Percentiles rank a stretch among this genome's conserved stretches.
phyloP scores from a whole-genome alignment of 225 moss, liverwort and hornwort species.

The Ulota crispa region DNA sequence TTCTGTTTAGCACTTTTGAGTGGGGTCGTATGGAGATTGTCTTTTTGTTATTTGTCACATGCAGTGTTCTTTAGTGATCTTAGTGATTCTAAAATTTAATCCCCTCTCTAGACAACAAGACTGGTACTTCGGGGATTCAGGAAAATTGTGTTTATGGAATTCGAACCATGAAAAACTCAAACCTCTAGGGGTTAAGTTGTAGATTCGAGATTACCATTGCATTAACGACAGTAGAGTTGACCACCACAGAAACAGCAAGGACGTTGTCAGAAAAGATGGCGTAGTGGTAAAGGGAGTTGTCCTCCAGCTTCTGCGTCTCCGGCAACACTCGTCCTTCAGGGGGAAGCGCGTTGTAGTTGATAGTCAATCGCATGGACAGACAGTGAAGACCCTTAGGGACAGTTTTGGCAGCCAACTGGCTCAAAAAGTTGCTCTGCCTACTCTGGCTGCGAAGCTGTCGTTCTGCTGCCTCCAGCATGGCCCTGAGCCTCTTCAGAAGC shows the following conservation, averaged over 20 bases:
- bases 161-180: background rate
- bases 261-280: conserved; percentile 92
- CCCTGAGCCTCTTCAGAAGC: conserved; percentile 42
- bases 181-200: background rate
- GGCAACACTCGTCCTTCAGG: conserved; percentile 12
- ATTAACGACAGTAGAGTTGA: conserved; percentile 75
- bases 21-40: background rate
- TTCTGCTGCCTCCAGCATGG: conserved; percentile 40
- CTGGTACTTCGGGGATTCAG: no score
- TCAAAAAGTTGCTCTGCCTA: conserved; percentile 70
- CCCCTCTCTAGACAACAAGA: background rate
- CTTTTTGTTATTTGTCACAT: background rate
- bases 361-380: conserved; percentile 84
- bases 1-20: background rate
- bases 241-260: conserved; percentile 82
- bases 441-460: conserved; percentile 44
- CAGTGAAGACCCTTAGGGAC: conserved; percentile 90
- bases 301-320: conserved; percentile 54
- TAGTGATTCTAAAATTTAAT: background rate
- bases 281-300: conserved; percentile 73
- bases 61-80: background rate
- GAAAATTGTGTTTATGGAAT: background rate
- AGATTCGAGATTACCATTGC: conserved; percentile 40
- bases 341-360: conserved; percentile 44
- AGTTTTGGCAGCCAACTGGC: conserved; percentile 83